A percentile compares a stretch with the other conserved stretches of the same genome.
Evolutionary conservation across 1,284 basidiomycete genomes (phyloP).

Genomic region (Cronartium quercuum): DNA sequence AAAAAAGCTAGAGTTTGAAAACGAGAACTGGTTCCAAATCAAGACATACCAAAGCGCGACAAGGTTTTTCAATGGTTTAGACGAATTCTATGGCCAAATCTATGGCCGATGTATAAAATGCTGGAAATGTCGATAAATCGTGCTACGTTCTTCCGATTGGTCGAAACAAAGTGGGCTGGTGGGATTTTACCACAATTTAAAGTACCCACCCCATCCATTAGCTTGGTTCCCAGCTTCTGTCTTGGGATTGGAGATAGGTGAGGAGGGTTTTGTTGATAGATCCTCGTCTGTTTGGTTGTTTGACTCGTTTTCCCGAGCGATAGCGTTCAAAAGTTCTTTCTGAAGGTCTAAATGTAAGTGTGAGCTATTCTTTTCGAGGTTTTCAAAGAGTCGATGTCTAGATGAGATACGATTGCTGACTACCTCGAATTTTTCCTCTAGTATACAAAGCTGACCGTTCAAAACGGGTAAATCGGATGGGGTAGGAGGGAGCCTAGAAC

Average conservation of each 20-base stretch:
- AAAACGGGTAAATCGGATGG: conserved; percentile 10
- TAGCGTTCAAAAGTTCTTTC: background rate
- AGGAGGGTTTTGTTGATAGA: background rate
- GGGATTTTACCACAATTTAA: conserved; percentile 10
- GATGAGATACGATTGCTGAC: conserved; percentile 17
- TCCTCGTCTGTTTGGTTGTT: background rate
- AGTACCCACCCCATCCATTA: conserved; percentile 12
- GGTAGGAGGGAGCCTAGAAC: background rate
- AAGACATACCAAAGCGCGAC: no score
- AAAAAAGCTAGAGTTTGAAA: no score
- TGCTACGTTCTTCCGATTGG: no score
- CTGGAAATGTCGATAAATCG: no score
- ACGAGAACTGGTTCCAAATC: no score
- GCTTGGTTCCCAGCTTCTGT: background rate
- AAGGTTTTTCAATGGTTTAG: no score
- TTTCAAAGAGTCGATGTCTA: conserved; percentile 11
- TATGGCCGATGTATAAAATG: no score
- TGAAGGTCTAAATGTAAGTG: conserved; percentile 14
- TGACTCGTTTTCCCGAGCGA: background rate
- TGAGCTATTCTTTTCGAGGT: conserved; percentile 5
- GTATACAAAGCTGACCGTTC: background rate
- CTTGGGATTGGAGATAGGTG: background rate
- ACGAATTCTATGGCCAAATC: no score
- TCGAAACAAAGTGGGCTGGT: no score
- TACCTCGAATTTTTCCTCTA: conserved; percentile 23